phyloP scores from a whole-genome alignment of 2,329 filamentous ascomycete species.

The Ceratocystis destructans region DNA sequence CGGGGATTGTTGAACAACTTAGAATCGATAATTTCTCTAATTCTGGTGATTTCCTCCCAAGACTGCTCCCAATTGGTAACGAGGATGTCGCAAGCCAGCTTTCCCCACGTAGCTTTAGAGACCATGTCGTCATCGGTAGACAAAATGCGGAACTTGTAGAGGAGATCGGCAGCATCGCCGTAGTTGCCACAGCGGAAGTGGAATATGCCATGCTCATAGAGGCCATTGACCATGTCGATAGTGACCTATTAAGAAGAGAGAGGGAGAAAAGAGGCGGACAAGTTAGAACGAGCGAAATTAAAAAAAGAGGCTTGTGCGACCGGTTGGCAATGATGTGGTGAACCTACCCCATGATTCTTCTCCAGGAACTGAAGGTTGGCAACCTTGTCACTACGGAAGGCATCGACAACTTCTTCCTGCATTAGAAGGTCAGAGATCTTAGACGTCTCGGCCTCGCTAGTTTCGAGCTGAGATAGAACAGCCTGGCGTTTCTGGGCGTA shows the following conservation, averaged over 20 bases:
- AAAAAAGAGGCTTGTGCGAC: neutral
- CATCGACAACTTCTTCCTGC: conserved; percentile 78
- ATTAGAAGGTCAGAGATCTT: conserved; percentile 79
- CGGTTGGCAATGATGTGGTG: too few species aligned
- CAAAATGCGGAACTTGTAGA: conserved; percentile 95
- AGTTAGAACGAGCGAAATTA: neutral
- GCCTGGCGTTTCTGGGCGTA: conserved; percentile 82
- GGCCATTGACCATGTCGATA: conserved; percentile 84
- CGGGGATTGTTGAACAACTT: conserved; percentile 93
- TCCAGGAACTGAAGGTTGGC: conserved; percentile 97
- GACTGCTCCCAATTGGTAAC: conserved; percentile 89
- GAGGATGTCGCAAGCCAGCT: conserved; percentile 90
- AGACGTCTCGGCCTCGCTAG: conserved; percentile 73
- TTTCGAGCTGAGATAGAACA: conserved; percentile 68
- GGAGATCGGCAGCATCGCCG: conserved; percentile 71
- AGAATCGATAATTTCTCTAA: conserved; percentile 83
- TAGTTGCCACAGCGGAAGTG: conserved; percentile 98
- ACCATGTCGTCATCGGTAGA: conserved; percentile 99
- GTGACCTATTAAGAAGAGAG: conserved; percentile 52
- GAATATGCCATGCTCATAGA: conserved; percentile 93
- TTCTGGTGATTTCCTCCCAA: conserved; percentile 79
- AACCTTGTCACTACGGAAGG: conserved; percentile 89
- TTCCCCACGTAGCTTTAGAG: conserved; percentile 89
- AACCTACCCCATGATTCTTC: conserved; percentile 70
- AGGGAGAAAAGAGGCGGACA: neutral